Evolutionary conservation across 2,329 filamentous ascomycete species (phyloP), one percentile per base, ranked within the genome.

Genomic region (Hypoxylon sp.): DNA sequence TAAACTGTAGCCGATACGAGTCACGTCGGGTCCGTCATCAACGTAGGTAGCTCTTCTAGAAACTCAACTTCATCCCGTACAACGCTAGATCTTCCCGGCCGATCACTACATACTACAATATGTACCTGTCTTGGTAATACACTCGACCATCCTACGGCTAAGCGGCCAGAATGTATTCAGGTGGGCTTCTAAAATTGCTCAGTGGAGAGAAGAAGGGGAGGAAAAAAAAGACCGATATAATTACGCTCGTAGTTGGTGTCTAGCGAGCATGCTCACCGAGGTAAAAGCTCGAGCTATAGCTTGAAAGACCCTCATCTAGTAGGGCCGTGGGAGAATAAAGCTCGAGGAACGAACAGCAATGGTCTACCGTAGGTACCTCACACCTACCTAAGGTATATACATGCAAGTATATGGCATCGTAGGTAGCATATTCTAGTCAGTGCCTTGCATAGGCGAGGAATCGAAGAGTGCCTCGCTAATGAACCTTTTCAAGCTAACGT

Each of bases 371-470:
- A n/a, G n/a, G n/a, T n/a, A n/a, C n/a, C n/a, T n/a, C n/a, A n/a
- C n/a, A n/a, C n/a, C n/a, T n/a, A n/a, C n/a, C n/a, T n/a, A n/a
- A n/a, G n/a, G n/a, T n/a, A n/a, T n/a, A n/a, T n/a, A n/a, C n/a
- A n/a, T n/a, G n/a, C n/a, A n/a, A n/a, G n/a, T n/a, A n/a, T n/a
- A n/a, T n/a, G n/a, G n/a, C n/a, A n/a, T n/a, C n/a, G 41, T 55
- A 29, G 31, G 55, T 62, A 45, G 38, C 29, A 60, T 26, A 41
- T 41, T 42, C 20, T 18, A 57, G 48, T 40, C 8, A 45, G 52
- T 53, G 57, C 57, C 57, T 60, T 60, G 57, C 57, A 60, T 57
- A 54, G 49, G 24, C 58, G 45, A 61, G 53, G 40, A 55, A 47
- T 35, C 43, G 53, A 21, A 54, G 29, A 42, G 49, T 18, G 31